phyloP scores from a whole-genome alignment of 371 early-diverging fungal genomes.

The Zychaea mexicana region DNA sequence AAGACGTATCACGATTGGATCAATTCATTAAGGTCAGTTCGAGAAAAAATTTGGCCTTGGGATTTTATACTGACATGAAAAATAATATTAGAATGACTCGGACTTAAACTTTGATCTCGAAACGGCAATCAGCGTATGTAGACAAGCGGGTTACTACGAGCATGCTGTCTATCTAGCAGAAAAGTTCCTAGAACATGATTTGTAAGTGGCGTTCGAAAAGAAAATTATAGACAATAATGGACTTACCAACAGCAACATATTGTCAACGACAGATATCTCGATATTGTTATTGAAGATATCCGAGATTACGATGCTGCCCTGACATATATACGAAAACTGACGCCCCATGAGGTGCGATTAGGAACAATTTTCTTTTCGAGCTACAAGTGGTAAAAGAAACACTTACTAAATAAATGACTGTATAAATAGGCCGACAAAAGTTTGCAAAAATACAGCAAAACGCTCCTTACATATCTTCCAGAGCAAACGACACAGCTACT shows the following conservation, averaged over 20 bases:
- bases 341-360: conserved; percentile 53
- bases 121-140: conserved; percentile 90
- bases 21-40: conserved; percentile 79
- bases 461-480: conserved; percentile 73
- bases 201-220: conserved; percentile 46
- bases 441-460: conserved; percentile 78
- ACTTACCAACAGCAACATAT: background rate
- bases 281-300: conserved; percentile 86
- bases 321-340: conserved; percentile 65
- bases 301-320: conserved; percentile 76
- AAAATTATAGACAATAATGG: background rate
- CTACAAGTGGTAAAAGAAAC: background rate
- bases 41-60: background rate
- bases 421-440: conserved; percentile 59
- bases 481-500: conserved; percentile 81
- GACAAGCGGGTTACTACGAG: conserved; percentile 87
- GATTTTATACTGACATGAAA: background rate
- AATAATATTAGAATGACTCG: conserved; percentile 51
- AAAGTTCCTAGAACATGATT: conserved; percentile 77
- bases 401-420: no score
- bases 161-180: conserved; percentile 88
- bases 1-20: conserved; percentile 80
- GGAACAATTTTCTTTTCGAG: no score
- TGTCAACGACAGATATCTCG: conserved; percentile 32
- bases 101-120: conserved; percentile 87